Percentiles rank a stretch among this genome's conserved stretches.
These are phyloP conservation scores for Zelopaecilomyces penicillatus DNA, from an alignment of 2,329 filamentous ascomycete genomes.

Conservation along the genomic window DNA sequence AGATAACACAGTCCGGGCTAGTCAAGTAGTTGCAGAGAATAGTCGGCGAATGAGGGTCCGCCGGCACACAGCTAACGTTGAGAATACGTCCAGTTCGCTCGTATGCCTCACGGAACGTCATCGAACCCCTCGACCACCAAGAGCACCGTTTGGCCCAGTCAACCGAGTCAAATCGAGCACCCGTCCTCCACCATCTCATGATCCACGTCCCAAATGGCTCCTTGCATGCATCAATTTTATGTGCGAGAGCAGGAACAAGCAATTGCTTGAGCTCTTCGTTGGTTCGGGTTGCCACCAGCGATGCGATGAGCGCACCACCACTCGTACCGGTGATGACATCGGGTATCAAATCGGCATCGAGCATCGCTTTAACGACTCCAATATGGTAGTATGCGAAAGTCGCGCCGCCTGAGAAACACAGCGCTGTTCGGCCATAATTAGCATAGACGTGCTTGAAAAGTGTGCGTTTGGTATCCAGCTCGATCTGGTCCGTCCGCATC, in stretches of 20 bases:
- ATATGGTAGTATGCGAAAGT: constrained; percentile 97
- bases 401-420: constrained; percentile 88
- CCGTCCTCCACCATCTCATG: constrained; percentile 81
- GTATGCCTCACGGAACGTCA: constrained; percentile 93
- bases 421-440: constrained; percentile 85
- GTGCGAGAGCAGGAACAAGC: constrained; percentile 77
- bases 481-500: constrained; percentile 56
- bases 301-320: constrained; percentile 84
- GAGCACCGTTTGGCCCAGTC: constrained; percentile 79
- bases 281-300: constrained; percentile 77
- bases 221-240: constrained; percentile 75
- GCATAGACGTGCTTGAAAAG: constrained; percentile 84
- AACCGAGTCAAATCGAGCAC: constrained; percentile 86
- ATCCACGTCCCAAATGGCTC: constrained; percentile 72
- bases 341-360: constrained; percentile 78
- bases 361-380: constrained; percentile 78
- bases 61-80: constrained; percentile 92
- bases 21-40: constrained; percentile 95
- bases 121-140: constrained; percentile 87
- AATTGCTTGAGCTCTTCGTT: constrained; percentile 82
- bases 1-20: constrained; percentile 93
- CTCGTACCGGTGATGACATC: constrained; percentile 96
- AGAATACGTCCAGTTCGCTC: constrained; percentile 87
- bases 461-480: constrained; percentile 63
- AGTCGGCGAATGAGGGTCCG: constrained; percentile 84